A percentile compares a stretch with the other conserved stretches of the same genome.
Evolutionary conservation across 306 rosid species (phyloP).

Genomic region (Vachellia collinsii): DNA sequence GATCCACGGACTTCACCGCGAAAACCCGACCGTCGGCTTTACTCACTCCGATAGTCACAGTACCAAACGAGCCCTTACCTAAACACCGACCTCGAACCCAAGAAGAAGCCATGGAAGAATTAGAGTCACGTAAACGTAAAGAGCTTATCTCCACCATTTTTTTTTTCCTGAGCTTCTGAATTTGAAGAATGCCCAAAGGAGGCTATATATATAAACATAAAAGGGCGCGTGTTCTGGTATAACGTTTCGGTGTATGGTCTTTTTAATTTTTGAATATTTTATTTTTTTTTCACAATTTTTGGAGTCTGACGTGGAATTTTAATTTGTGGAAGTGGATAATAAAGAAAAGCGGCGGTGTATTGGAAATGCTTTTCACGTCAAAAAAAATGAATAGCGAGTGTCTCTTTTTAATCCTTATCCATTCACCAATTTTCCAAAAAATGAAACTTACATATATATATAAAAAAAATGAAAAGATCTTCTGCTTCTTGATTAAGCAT

Average conservation of each 20-base stretch:
- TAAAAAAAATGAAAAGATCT: too few species aligned
- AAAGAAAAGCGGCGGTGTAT: conserved; percentile 34
- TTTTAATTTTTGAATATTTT: background rate
- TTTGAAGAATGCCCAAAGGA: conserved; percentile 34
- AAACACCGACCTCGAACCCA: conserved; percentile 77
- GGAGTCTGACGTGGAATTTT: conserved; percentile 47
- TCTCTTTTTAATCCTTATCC: conserved; percentile 65
- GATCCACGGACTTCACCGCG: conserved; percentile 84
- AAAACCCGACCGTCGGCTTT: conserved; percentile 53
- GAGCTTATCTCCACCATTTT: background rate
- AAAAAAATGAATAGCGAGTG: conserved; percentile 14
- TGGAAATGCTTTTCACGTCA: conserved; percentile 41
- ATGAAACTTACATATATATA: too few species aligned
- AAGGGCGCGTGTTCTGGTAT: conserved; percentile 22
- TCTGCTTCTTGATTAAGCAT: too few species aligned
- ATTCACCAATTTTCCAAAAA: background rate
- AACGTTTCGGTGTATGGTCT: conserved; percentile 33
- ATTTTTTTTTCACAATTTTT: background rate
- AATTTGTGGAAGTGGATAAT: conserved; percentile 46
- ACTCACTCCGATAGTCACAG: conserved; percentile 58
- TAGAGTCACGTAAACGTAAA: background rate
- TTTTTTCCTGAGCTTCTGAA: background rate
- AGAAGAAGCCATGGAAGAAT: conserved; percentile 49
- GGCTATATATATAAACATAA: conserved; percentile 47
- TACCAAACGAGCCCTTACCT: conserved; percentile 80